These are phyloP conservation scores for Syzygium aromaticum DNA, from an alignment of 345 rosid genomes.

Conservation along the genomic window DNA sequence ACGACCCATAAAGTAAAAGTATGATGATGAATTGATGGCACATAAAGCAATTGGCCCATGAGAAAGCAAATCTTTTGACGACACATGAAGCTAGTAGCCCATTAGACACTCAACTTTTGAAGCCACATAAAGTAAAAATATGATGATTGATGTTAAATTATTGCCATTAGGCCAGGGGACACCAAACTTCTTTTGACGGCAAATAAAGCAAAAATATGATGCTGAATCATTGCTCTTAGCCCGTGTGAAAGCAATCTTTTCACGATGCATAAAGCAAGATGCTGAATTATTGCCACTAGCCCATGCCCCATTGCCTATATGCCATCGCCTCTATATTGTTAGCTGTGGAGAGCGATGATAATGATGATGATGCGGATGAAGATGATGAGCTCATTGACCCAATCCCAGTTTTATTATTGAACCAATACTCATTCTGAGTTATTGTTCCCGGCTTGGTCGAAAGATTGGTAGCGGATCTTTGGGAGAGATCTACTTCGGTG, in stretches of 20 bases:
- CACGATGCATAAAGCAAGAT: no score
- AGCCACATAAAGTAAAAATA: accelerated
- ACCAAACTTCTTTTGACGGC: neutral
- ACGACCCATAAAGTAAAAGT: no score
- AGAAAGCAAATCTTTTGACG: no score
- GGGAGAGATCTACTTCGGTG: neutral
- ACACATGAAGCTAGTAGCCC: no score
- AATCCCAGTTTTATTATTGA: neutral
- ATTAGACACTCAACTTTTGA: no score
- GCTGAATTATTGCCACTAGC: no score
- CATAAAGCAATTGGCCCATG: no score
- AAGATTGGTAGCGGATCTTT: conserved; percentile 94
- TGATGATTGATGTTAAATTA: no score
- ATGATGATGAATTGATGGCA: neutral
- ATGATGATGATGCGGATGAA: neutral
- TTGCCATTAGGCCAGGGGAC: accelerated
- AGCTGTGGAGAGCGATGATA: neutral
- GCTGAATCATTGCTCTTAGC: no score
- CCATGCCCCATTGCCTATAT: no score
- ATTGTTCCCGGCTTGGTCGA: conserved; percentile 35
- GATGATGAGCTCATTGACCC: neutral
- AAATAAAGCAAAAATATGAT: neutral
- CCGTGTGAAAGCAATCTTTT: no score
- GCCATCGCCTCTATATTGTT: neutral
- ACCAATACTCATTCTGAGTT: neutral